Conservation (phyloP, 805 yeast genomes). For the Vanderwaltozyma polyspora region DNA sequence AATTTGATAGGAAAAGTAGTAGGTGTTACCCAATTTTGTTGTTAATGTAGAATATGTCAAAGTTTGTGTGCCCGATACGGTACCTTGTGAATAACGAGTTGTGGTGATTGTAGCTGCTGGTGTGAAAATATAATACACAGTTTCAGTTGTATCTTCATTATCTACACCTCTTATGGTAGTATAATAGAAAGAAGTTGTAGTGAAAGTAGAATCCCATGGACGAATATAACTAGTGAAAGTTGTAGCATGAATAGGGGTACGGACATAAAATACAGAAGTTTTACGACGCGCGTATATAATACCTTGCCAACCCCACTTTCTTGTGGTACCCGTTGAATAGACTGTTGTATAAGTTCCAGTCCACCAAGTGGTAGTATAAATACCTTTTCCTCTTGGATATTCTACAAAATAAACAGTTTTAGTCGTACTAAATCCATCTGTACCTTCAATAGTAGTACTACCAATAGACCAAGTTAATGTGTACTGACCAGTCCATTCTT, state of each 20-base stretch:
- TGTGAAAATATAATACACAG: conserved; percentile 1
- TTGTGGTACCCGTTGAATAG: background rate
- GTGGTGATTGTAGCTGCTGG: background rate
- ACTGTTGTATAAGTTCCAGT: conserved; percentile 1
- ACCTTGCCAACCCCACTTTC: background rate
- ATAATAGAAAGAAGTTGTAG: background rate
- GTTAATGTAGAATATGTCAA: background rate
- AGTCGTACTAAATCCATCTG: conserved; percentile 1
- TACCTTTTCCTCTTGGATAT: conserved; percentile 1
- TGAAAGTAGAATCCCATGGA: background rate
- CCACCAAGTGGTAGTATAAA: conserved; percentile 1
- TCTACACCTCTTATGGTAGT: conserved; percentile 1
- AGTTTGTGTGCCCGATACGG: background rate
- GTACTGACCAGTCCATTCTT: background rate
- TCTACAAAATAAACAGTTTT: conserved; percentile 6
- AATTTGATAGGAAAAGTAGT: background rate
- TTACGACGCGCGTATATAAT: background rate
- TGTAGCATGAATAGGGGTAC: background rate
- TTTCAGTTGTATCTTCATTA: conserved; percentile 1
- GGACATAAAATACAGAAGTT: background rate
- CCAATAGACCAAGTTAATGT: conserved; percentile 2
- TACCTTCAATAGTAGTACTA: background rate
- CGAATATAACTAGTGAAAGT: background rate
- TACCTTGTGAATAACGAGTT: background rate
- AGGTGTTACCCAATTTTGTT: background rate